Evolutionary conservation across 495 filamentous ascomycete genomes (phyloP).

Genomic region (Parathielavia hyrcaniae): DNA sequence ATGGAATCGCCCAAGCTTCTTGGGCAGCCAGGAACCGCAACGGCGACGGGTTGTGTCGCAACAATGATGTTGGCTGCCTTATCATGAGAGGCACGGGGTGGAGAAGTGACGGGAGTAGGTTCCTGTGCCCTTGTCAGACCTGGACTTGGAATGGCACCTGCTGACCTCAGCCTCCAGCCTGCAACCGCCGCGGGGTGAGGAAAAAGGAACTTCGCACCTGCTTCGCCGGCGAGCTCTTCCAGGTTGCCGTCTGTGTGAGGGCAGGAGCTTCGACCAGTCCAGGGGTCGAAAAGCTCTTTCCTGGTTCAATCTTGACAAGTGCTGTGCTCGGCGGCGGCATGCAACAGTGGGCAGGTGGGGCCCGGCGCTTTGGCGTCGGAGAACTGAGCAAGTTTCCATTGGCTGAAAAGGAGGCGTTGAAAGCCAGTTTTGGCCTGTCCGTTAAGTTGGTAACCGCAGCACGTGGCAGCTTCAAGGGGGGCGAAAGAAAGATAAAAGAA

Average conservation of each 20-base stretch:
- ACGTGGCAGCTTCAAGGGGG: no score
- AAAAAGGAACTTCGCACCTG: background rate
- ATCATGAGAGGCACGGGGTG: conserved; percentile 11
- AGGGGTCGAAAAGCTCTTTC: conserved; percentile 6
- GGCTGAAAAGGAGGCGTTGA: conserved; percentile 23
- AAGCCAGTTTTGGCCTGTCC: background rate
- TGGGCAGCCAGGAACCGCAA: background rate
- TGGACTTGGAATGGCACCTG: background rate
- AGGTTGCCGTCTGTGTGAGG: conserved; percentile 2
- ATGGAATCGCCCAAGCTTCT: no score
- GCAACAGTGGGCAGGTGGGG: conserved; percentile 34
- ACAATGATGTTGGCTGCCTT: background rate
- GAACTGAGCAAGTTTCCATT: conserved; percentile 50
- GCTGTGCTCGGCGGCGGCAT: background rate
- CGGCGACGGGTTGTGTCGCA: background rate
- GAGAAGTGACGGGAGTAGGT: conserved; percentile 1
- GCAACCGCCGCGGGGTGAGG: background rate
- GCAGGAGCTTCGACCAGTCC: background rate
- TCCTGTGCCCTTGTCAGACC: background rate
- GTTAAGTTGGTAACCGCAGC: no score
- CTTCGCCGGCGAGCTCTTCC: background rate
- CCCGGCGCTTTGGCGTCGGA: conserved; percentile 29
- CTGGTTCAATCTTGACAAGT: conserved; percentile 5
- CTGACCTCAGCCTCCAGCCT: background rate
- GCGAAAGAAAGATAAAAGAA: no score